Conservation (phyloP, 139 green algal genomes). For the Picochlorum costavermella region DNA sequence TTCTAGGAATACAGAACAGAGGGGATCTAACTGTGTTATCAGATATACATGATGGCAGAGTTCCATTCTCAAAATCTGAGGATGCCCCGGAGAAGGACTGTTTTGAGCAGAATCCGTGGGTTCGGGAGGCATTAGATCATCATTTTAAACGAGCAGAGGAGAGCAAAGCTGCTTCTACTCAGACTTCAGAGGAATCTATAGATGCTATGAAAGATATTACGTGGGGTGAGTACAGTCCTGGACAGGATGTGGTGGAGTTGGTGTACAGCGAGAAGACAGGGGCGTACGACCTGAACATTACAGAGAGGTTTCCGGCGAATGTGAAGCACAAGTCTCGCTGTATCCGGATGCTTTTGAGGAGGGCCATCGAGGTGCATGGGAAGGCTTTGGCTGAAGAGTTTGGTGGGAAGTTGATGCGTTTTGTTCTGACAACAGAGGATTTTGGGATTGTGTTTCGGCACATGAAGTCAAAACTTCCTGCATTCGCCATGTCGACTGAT, state of each 20-base stretch:
- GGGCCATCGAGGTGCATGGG: constrained; percentile 20
- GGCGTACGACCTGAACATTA: constrained; percentile 8
- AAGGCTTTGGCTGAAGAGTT: constrained; percentile 12
- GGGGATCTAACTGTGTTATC: too few relatives aligned
- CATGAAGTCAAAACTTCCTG: constrained; percentile 17
- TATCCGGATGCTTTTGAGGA: constrained; percentile 8
- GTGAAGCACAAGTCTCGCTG: not conserved
- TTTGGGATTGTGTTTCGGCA: constrained; percentile 15
- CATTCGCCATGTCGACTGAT: constrained; percentile 33
- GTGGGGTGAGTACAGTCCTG: constrained; percentile 13
- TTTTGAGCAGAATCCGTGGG: constrained; percentile 19
- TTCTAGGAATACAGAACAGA: too few relatives aligned
- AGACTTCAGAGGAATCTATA: constrained; percentile 19
- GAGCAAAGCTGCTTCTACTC: constrained; percentile 6
- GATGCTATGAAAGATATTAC: constrained; percentile 1
- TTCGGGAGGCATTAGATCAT: constrained; percentile 17
- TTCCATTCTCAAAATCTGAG: not conserved
- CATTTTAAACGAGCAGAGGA: constrained; percentile 13
- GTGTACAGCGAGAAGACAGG: constrained; percentile 1
- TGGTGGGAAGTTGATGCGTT: constrained; percentile 5
- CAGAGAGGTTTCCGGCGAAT: constrained; percentile 6
- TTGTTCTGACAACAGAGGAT: constrained; percentile 31
- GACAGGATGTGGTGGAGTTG: constrained; percentile 7
- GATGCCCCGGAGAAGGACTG: not conserved
- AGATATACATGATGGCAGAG: too few relatives aligned